Evolutionary conservation across 2,329 filamentous ascomycete species (phyloP), one percentile per base, ranked within the genome.

Genomic region (Sordariomycetes sp.): DNA sequence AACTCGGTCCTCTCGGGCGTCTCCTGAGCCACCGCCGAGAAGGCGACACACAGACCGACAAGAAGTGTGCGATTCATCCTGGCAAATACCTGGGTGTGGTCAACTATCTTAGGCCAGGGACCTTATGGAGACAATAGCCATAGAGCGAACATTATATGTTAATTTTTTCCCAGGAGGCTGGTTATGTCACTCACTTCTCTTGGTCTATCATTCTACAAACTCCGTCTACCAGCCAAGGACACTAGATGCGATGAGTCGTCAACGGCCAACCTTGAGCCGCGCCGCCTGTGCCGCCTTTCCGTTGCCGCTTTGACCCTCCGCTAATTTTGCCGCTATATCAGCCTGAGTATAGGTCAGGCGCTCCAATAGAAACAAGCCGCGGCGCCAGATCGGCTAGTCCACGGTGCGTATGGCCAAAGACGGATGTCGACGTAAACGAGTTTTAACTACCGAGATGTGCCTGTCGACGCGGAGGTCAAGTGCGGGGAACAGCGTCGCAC

Each of bases 1-100:
- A 67, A 70, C 17, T 22, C 36, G 10, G 54, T 56, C 15, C 51
- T 52, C 4, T 15, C 17, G 3, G 51, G 51, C 25, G 17, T 32
- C 51, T 52, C 24, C 15, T 52, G 51, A 15, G 24, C 51, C 10
- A 28, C 24, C 24, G 17, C 28, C 24, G 51, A 52, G 24, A 51
- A 24, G 24, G 48, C 48, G 20, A 51, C 25, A 22, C 48, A 24
- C n/a, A 51, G 48, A 15, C 39, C 39, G n/a, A 25, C 3, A 51
- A 51, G 48, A 6, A 24, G 24, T 25, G 20, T 25, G 10, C 24
- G 48, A 51, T 51, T 51, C 48, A 51, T 51, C 8, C 15, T 51
- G 20, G n/a, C 15, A n/a, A n/a, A 45, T 3, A 45, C 39, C 39
- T 7, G 2, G 39, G 39, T 45, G 17, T 17, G 39, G n/a, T 45